Base-by-base conservation (phyloP, 129 eudicot species). In the Saussurea involucrata region DNA sequence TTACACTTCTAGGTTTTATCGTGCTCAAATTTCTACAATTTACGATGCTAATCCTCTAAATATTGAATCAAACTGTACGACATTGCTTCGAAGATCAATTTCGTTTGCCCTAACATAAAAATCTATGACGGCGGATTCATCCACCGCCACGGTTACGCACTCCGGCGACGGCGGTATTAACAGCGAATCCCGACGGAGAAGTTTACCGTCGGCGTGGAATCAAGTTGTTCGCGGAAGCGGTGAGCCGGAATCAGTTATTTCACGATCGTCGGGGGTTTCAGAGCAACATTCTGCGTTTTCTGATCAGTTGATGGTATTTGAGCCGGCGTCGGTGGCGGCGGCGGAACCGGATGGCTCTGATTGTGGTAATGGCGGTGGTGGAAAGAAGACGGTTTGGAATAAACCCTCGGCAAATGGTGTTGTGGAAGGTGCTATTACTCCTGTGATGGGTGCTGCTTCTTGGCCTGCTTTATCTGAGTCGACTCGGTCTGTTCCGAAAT, bases 381-480 rank as follows among this genome's bases (percentile, higher is more conserved):
- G 27, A 5, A 86, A 79, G 84, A 86, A 82, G 84, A 79, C 91
- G n/a, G 90, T 75, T 58, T 91, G 97, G 94, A 85, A 63, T 24
- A 88, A 79, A 58, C 88, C 90, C 25, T 34, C 65, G 65, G 90
- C 77, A 8, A 84, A 82, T 25, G 92, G 83, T 40, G 89, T 83
- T 33, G 86, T 74, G 31, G 88, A 83, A 69, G 46, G 68, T 20
- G 75, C 36, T 82, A 75, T 1, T 76, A 17, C 72, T 67, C 81
- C 85, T 44, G 82, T 82, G 69, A 83, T 88, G 90, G 93, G 90
- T 1, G 89, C 85, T 17, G 79, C 63, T 18, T 71, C 90, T 11
- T 91, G 97, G 97, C 97, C 97, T 2, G 91, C 92, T 10, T 78
- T 91, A 20, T 84, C 97, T 53, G 93, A 88, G 65, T 44, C 86